These are phyloP conservation scores for Diaporthe humulicola DNA, from an alignment of 2,329 filamentous ascomycete species.

Conservation along the genomic window DNA sequence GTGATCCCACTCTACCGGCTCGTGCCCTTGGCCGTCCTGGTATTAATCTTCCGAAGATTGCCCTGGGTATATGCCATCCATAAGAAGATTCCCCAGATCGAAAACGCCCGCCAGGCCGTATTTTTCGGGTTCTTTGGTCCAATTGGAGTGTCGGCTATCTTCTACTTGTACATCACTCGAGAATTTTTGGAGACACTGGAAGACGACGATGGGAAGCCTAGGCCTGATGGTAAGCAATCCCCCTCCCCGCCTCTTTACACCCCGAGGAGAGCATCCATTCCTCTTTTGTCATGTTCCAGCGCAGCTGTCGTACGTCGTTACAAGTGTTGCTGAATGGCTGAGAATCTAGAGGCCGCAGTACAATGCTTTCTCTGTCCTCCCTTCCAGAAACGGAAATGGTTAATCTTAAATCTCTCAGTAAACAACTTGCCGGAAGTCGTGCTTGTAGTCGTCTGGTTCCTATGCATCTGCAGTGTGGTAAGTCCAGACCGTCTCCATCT, in stretches of 20 bases:
- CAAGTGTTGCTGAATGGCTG: background rate
- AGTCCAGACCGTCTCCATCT: slow-evolving; percentile 52
- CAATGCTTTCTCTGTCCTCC: background rate
- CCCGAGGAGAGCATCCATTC: background rate
- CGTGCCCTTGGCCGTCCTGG: slow-evolving; percentile 78
- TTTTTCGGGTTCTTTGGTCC: slow-evolving; percentile 96
- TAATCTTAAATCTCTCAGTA: slow-evolving; percentile 53
- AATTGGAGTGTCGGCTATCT: slow-evolving; percentile 91
- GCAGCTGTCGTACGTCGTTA: background rate
- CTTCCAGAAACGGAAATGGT: background rate
- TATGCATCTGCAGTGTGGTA: slow-evolving; percentile 86
- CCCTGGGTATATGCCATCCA: slow-evolving; percentile 83
- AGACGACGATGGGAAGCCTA: slow-evolving; percentile 68
- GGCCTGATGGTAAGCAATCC: slow-evolving; percentile 63
- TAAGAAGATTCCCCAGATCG: slow-evolving; percentile 83
- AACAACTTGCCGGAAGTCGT: slow-evolving; percentile 74
- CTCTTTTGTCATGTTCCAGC: background rate
- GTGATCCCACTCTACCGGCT: slow-evolving; percentile 82
- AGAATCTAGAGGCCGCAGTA: background rate
- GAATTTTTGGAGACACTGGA: slow-evolving; percentile 77
- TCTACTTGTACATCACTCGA: slow-evolving; percentile 85
- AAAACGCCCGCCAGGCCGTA: slow-evolving; percentile 78
- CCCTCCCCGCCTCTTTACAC: no score
- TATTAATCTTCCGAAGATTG: slow-evolving; percentile 82
- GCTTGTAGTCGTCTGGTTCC: slow-evolving; percentile 85